A percentile compares a stretch with the other conserved stretches of the same genome.
phyloP scores from a whole-genome alignment of 1,284 basidiomycete genomes.

The Anthracocystis walkeri region DNA sequence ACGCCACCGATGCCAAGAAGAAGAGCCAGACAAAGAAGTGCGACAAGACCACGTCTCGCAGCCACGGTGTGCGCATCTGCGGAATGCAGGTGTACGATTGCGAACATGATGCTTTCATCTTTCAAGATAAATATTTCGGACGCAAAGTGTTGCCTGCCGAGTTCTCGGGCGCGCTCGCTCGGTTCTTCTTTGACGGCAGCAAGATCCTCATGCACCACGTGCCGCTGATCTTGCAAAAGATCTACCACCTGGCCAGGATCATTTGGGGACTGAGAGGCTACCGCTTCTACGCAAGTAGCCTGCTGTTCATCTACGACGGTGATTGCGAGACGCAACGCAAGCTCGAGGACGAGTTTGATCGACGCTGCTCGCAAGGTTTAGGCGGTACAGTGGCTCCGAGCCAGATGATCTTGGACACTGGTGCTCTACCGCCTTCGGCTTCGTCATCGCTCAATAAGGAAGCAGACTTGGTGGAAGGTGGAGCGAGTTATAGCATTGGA shows the following conservation, averaged over 20 bases:
- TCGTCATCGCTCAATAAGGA: constrained; percentile 15
- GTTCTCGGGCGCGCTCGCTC: constrained; percentile 83
- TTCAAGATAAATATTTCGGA: constrained; percentile 97
- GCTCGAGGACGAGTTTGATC: constrained; percentile 66
- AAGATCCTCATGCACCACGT: constrained; percentile 89
- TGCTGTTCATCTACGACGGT: constrained; percentile 97
- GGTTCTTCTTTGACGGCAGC: constrained; percentile 88
- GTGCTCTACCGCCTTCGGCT: not conserved
- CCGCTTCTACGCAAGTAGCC: constrained; percentile 96
- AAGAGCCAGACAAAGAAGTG: constrained; percentile 98
- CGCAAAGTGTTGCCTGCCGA: constrained; percentile 87
- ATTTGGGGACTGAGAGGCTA: constrained; percentile 88
- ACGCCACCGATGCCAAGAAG: constrained; percentile 92
- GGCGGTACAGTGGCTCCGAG: constrained; percentile 46
- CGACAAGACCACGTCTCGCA: constrained; percentile 90
- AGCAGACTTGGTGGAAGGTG: constrained; percentile 36
- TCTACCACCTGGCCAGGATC: constrained; percentile 93
- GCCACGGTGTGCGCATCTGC: constrained; percentile 91
- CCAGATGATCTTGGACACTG: constrained; percentile 23
- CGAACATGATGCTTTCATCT: constrained; percentile 78
- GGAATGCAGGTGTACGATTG: constrained; percentile 88
- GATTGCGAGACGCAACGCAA: constrained; percentile 84
- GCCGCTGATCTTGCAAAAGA: constrained; percentile 87
- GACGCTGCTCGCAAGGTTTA: constrained; percentile 30
- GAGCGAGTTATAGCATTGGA: constrained; percentile 46